Evolutionary conservation across 257 asterid species (phyloP).

Genomic region (Nicotiana tomentosiformis): DNA sequence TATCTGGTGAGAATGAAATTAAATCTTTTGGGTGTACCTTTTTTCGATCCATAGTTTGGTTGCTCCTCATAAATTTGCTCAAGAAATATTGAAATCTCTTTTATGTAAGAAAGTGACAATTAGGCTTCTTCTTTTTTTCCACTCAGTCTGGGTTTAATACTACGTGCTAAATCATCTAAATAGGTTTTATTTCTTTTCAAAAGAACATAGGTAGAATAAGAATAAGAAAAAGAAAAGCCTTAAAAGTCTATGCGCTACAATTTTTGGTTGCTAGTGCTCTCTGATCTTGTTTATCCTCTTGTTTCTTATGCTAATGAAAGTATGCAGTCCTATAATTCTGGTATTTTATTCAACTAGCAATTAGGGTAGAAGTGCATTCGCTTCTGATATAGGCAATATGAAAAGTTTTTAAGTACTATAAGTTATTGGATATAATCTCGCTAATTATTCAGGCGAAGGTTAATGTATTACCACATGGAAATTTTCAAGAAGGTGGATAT

Average conservation of each 20-base stretch:
- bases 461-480: slow-evolving; percentile 76
- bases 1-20: background rate
- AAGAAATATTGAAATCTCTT: background rate
- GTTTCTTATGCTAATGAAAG: background rate
- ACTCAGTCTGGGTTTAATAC: background rate
- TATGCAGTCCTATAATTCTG: background rate
- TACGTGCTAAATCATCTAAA: background rate
- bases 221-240: background rate
- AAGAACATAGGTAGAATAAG: background rate
- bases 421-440: background rate
- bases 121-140: background rate
- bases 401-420: background rate
- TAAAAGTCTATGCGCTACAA: background rate
- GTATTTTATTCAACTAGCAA: background rate
- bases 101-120: background rate
- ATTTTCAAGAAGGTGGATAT: slow-evolving; percentile 76
- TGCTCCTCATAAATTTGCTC: background rate
- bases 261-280: background rate
- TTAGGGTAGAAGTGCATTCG: background rate
- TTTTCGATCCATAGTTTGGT: background rate
- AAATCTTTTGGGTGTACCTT: background rate
- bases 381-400: background rate
- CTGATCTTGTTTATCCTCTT: background rate
- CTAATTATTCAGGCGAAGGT: slow-evolving; percentile 56
- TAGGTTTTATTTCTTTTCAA: background rate